phyloP scores from a whole-genome alignment of 352 stramenopile genomes.

The Peronospora farinosa region DNA sequence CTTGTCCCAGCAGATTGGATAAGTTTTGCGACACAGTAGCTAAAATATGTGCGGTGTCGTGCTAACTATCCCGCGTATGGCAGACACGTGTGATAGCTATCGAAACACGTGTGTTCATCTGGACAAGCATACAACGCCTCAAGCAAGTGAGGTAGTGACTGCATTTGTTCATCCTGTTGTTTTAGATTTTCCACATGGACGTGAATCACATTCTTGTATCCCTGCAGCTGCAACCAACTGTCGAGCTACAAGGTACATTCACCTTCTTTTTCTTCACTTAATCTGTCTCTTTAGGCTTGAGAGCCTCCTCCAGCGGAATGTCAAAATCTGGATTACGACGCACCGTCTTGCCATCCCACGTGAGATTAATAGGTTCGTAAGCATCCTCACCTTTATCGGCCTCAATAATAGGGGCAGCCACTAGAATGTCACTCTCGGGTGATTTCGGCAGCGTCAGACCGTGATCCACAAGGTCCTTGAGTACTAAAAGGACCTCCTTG shows the following conservation, averaged over 20 bases:
- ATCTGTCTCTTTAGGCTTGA: constrained; percentile 40
- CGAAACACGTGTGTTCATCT: constrained; percentile 16
- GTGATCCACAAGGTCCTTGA: constrained; percentile 74
- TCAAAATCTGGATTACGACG: constrained; percentile 83
- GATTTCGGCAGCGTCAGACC: constrained; percentile 74
- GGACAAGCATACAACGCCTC: constrained; percentile 7
- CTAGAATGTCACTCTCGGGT: constrained; percentile 73
- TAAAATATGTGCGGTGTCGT: neutral
- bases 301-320: constrained; percentile 60
- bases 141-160: neutral
- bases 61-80: constrained; percentile 8
- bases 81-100: constrained; percentile 15
- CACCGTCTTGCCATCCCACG: constrained; percentile 73
- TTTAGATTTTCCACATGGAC: constrained; percentile 23
- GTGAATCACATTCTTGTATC: constrained; percentile 4
- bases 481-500: constrained; percentile 67
- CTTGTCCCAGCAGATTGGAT: neutral
- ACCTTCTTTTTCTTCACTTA: neutral
- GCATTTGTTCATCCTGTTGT: constrained; percentile 25
- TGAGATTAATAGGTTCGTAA: constrained; percentile 80
- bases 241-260: constrained; percentile 1
- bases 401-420: constrained; percentile 72
- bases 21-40: neutral
- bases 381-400: constrained; percentile 55
- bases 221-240: constrained; percentile 3